Conservation (phyloP, 495 filamentous ascomycete species). For the Usnea hakonensis region DNA sequence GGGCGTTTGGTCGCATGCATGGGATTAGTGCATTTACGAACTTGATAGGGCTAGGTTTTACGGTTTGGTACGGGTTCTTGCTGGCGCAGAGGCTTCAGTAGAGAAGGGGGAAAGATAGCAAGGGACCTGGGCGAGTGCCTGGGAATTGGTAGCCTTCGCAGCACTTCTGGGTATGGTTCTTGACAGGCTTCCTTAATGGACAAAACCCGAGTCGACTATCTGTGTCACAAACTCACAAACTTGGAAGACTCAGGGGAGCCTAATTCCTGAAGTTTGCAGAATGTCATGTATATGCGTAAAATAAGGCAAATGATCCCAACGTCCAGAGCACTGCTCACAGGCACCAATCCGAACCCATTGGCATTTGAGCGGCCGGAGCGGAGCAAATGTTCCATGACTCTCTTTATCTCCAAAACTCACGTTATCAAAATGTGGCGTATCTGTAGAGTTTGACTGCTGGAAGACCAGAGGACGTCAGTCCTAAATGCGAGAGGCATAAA, state of each 20-base stretch:
- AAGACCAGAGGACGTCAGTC: no score
- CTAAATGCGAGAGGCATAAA: no score
- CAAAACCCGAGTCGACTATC: no score
- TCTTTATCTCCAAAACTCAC: not conserved
- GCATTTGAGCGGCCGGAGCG: no score
- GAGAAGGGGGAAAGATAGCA: not conserved
- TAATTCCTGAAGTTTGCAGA: no score
- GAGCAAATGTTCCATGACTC: not conserved
- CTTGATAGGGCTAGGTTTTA: conserved; percentile 55
- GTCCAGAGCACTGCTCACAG: no score
- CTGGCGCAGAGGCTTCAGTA: conserved; percentile 51
- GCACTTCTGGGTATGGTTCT: not conserved
- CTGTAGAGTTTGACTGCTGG: not conserved
- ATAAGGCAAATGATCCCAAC: no score
- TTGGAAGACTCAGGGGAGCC: no score
- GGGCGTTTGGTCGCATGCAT: conserved; percentile 69
- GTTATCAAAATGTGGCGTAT: not conserved
- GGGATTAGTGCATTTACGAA: conserved; percentile 70
- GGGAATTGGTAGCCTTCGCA: not conserved
- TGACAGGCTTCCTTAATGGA: no score
- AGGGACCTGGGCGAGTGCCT: not conserved
- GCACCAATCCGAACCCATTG: no score
- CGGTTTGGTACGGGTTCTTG: conserved; percentile 64
- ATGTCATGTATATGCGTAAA: no score
- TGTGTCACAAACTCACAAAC: no score